Evolutionary conservation across 1,139 yeast genomes (phyloP).

Genomic region (Protomyces arabidopsidicola): DNA sequence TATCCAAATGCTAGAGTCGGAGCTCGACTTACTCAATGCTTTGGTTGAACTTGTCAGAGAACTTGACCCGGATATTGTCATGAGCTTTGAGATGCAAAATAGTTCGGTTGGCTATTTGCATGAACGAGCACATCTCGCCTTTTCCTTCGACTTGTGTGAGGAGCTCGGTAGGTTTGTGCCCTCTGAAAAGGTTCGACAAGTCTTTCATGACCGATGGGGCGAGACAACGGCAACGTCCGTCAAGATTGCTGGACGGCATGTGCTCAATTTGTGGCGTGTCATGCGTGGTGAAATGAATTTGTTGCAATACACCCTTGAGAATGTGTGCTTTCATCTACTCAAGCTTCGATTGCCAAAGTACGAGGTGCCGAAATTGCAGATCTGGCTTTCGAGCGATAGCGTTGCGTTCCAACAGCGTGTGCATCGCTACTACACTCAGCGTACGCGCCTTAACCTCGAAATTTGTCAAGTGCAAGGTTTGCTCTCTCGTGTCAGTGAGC

Average conservation of each 20-base stretch:
- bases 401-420: constrained; percentile 41
- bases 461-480: constrained; percentile 62
- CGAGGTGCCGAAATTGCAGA: constrained; percentile 49
- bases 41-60: constrained; percentile 54
- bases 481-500: constrained; percentile 68
- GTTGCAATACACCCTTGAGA: constrained; percentile 70
- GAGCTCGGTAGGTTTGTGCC: constrained; percentile 42
- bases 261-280: constrained; percentile 78
- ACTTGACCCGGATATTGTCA: constrained; percentile 79
- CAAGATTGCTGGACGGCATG: constrained; percentile 69
- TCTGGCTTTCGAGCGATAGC: constrained; percentile 45
- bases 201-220: constrained; percentile 70
- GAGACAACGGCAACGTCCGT: constrained; percentile 70
- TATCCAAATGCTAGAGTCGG: constrained; percentile 41
- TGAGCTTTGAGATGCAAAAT: constrained; percentile 79
- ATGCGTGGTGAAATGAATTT: constrained; percentile 60
- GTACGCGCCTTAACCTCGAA: constrained; percentile 49
- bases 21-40: constrained; percentile 53
- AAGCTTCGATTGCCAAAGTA: constrained; percentile 66
- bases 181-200: constrained; percentile 38
- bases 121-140: constrained; percentile 51
- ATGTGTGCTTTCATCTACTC: constrained; percentile 61
- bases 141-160: constrained; percentile 51
- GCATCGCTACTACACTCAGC: constrained; percentile 50
- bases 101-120: constrained; percentile 85